phyloP scores from a whole-genome alignment of 805 yeast genomes.

The Sungouiella thailandica region DNA sequence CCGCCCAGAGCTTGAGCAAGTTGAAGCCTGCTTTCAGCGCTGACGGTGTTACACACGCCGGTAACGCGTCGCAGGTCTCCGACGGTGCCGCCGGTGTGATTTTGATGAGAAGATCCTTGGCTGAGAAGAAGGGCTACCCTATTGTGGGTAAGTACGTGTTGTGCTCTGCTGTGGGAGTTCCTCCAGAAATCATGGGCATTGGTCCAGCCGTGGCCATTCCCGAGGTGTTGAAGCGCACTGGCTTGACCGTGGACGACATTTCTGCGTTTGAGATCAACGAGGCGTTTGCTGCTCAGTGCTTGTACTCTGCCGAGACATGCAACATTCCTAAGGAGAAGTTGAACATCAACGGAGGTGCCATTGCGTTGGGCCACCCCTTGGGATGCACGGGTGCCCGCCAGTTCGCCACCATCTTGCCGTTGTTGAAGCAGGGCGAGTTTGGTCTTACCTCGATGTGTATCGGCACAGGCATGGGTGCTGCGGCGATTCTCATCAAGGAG shows the following conservation, averaged over 20 bases:
- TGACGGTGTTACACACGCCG: conserved; percentile 88
- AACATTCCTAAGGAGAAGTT: conserved; percentile 55
- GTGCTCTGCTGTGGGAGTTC: conserved; percentile 83
- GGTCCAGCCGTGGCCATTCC: conserved; percentile 98
- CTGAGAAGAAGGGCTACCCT: conserved; percentile 65
- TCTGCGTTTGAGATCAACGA: conserved; percentile 86
- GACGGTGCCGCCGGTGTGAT: conserved; percentile 95
- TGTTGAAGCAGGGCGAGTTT: conserved; percentile 70
- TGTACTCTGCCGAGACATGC: conserved; percentile 63
- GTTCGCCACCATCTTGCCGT: conserved; percentile 80
- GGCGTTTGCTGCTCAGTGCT: conserved; percentile 94
- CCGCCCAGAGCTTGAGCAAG: conserved; percentile 67
- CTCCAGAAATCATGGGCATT: conserved; percentile 96
- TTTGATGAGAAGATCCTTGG: conserved; percentile 79
- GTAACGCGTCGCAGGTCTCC: conserved; percentile 92
- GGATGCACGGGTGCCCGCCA: conserved; percentile 76
- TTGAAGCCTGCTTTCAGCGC: conserved; percentile 82
- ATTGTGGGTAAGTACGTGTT: conserved; percentile 77
- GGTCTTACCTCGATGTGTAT: conserved; percentile 96
- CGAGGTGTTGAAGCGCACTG: conserved; percentile 57
- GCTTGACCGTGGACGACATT: conserved; percentile 60
- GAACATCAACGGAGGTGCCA: conserved; percentile 89
- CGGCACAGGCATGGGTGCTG: conserved; percentile 99
- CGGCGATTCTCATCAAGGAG: conserved; percentile 79
- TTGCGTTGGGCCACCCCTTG: conserved; percentile 90